phyloP scores from a whole-genome alignment of 345 rosid species.

The Hibiscus trionum region DNA sequence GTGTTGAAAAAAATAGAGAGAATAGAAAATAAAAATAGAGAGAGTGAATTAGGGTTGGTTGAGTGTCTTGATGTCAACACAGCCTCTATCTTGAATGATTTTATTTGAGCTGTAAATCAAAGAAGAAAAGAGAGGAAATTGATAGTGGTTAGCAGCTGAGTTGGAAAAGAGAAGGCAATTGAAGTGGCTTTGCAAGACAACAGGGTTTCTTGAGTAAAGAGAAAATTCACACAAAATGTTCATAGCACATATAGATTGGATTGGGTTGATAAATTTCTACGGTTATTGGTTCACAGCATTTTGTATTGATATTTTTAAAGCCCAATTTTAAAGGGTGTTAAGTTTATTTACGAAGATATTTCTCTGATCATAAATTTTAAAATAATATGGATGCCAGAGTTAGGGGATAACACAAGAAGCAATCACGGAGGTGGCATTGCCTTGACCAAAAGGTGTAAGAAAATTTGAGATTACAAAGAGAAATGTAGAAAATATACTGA shows the following conservation, averaged over 20 bases:
- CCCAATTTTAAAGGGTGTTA: background rate
- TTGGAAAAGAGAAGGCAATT: background rate
- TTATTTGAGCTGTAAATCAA: background rate
- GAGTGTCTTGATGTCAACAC: background rate
- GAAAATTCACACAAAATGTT: background rate
- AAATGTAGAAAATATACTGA: background rate
- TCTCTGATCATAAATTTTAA: background rate
- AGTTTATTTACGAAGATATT: background rate
- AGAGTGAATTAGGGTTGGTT: background rate
- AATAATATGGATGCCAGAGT: background rate
- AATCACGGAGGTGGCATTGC: background rate
- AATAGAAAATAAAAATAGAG: background rate
- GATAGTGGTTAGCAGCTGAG: background rate
- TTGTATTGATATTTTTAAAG: background rate
- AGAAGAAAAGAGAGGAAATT: background rate
- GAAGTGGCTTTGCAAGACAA: background rate
- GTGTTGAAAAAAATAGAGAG: background rate
- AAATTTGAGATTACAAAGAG: background rate
- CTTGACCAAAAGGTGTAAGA: background rate
- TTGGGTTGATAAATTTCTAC: background rate
- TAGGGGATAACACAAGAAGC: background rate
- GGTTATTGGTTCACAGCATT: background rate
- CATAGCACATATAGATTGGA: background rate
- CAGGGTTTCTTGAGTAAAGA: background rate
- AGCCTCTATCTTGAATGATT: background rate